Conservation (phyloP, 106 monocot genomes). For the Allium cepa region DNA sequence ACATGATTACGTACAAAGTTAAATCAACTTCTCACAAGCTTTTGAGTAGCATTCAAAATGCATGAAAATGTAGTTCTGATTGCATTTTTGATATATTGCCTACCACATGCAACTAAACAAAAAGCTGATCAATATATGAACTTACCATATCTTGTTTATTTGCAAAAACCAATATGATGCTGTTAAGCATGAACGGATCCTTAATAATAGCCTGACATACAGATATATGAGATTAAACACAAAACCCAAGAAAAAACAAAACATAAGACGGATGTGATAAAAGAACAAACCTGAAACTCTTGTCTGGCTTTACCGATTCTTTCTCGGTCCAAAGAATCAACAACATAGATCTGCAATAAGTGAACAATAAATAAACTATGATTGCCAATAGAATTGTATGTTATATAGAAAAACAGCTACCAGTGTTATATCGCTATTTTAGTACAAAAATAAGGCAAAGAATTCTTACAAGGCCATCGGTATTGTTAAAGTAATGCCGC, state of each 20-base stretch:
- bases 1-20: too few relatives aligned
- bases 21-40: too few relatives aligned
- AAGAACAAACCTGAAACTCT: conserved; percentile 77
- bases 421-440: not conserved
- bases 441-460: not conserved
- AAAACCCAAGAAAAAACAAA: not conserved
- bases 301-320: conserved; percentile 88
- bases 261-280: conserved; percentile 1
- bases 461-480: conserved; percentile 81
- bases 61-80: too few relatives aligned
- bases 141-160: conserved; percentile 99
- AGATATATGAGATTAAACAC: not conserved
- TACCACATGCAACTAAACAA: too few relatives aligned
- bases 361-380: not conserved
- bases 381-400: not conserved
- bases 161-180: conserved; percentile 86
- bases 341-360: conserved; percentile 83
- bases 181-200: conserved; percentile 97
- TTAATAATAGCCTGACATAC: conserved; percentile 72
- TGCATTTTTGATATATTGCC: too few relatives aligned
- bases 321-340: conserved; percentile 97
- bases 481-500: conserved; percentile 99
- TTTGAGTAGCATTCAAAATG: too few relatives aligned
- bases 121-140: too few relatives aligned
- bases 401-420: not conserved